Conservation (phyloP, 768 basidiomycete genomes). For the Mycena albidolilacea region DNA sequence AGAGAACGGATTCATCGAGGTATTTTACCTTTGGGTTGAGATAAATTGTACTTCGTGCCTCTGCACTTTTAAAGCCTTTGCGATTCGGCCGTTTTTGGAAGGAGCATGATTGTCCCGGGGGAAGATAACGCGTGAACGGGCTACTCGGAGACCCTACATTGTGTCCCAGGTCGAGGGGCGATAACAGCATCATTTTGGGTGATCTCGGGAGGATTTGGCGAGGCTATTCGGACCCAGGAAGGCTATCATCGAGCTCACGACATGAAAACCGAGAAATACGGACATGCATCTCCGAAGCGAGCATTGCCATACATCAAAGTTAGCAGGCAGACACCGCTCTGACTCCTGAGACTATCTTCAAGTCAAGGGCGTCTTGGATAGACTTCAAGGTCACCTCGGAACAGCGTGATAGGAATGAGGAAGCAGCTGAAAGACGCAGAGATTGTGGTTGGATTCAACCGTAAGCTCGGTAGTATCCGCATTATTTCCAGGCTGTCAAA, state of each 20-base stretch:
- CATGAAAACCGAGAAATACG: not conserved
- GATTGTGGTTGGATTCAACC: slow-evolving; percentile 1
- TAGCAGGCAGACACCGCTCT: not conserved
- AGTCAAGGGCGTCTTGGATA: not conserved
- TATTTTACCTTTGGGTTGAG: not conserved
- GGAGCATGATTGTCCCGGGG: not conserved
- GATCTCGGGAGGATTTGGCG: not conserved
- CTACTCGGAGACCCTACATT: not conserved
- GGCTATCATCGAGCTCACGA: no score
- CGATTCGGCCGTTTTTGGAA: not conserved
- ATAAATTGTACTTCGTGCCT: not conserved
- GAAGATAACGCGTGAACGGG: not conserved
- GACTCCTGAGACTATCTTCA: not conserved
- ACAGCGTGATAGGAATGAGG: not conserved
- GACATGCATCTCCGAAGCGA: not conserved
- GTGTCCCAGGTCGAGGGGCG: not conserved
- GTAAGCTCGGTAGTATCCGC: not conserved
- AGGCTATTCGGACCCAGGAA: not conserved
- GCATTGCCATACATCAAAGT: not conserved
- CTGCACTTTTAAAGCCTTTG: not conserved
- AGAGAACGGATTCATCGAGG: slow-evolving; percentile 33
- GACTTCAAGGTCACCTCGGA: not conserved
- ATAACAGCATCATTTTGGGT: not conserved
- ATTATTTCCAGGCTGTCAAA: not conserved
- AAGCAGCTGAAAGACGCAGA: not conserved